Conservation (phyloP, 495 filamentous ascomycete genomes). For the Pseudoneurospora amorphoporcata region DNA sequence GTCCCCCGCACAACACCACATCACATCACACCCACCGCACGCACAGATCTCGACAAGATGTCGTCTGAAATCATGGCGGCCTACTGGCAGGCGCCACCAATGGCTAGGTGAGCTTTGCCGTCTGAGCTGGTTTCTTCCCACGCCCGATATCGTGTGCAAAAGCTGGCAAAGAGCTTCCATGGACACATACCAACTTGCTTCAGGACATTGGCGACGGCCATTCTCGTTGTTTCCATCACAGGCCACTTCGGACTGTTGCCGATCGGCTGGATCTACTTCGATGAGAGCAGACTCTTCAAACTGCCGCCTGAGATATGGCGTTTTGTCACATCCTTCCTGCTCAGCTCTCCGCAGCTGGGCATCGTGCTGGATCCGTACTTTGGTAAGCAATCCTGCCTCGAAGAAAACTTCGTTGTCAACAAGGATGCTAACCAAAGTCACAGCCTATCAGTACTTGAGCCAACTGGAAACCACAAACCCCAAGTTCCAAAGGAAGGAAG, state of each 20-base stretch:
- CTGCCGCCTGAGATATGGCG: constrained; percentile 49
- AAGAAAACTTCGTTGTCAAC: background rate
- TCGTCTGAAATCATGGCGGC: constrained; percentile 43
- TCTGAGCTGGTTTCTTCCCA: background rate
- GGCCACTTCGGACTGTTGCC: constrained; percentile 51
- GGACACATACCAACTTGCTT: background rate
- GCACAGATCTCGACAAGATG: constrained; percentile 7
- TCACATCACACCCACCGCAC: background rate
- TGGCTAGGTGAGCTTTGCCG: constrained; percentile 48
- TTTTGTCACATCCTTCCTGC: constrained; percentile 58
- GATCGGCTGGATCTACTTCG: constrained; percentile 46
- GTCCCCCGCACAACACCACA: constrained; percentile 1
- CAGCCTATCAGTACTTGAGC: constrained; percentile 33
- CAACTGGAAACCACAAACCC: constrained; percentile 32
- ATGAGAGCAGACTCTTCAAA: constrained; percentile 43
- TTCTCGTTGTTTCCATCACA: constrained; percentile 52
- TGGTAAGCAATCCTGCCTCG: constrained; percentile 35
- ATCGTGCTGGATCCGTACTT: constrained; percentile 82
- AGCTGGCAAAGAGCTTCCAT: background rate
- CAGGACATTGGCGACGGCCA: constrained; percentile 63
- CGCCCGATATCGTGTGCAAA: background rate
- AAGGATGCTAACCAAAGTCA: background rate
- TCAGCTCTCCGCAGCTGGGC: constrained; percentile 51
- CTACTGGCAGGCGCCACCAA: constrained; percentile 61
- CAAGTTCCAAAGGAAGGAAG: constrained; percentile 34